A percentile compares a stretch with the other conserved stretches of the same genome.
Conservation (phyloP, 352 stramenopile species). For the Phytopythium oedochilum region DNA sequence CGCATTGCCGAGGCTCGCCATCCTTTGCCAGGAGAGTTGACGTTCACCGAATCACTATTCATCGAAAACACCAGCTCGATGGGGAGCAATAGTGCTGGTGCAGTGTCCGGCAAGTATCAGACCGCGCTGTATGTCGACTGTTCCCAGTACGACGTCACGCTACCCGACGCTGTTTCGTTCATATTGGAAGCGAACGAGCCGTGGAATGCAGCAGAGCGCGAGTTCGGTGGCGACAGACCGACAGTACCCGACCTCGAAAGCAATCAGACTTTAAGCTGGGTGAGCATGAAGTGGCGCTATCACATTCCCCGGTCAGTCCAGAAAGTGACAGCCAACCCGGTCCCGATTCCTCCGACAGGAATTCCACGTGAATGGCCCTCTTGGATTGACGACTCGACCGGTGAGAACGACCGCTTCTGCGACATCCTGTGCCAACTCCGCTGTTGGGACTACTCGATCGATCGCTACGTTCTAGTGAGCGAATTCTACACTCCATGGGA, state of each 20-base stretch:
- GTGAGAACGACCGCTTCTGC: constrained; percentile 37
- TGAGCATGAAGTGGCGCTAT: constrained; percentile 81
- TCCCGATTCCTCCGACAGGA: constrained; percentile 57
- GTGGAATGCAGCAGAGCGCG: constrained; percentile 30
- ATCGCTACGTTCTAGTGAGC: constrained; percentile 41
- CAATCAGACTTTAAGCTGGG: constrained; percentile 62
- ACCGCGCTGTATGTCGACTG: constrained; percentile 12
- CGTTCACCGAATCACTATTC: constrained; percentile 56
- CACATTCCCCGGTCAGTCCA: constrained; percentile 54
- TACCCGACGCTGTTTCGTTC: constrained; percentile 31
- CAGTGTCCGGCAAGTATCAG: not conserved
- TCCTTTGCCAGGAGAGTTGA: constrained; percentile 51
- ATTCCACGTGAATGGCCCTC: constrained; percentile 56
- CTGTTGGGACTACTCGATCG: constrained; percentile 54
- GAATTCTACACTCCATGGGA: constrained; percentile 82
- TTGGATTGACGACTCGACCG: constrained; percentile 35
- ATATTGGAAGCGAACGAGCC: constrained; percentile 54
- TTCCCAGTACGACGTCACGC: constrained; percentile 16
- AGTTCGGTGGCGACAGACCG: constrained; percentile 11
- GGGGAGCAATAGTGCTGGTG: not conserved
- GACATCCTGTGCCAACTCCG: constrained; percentile 73
- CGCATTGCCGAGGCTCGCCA: constrained; percentile 46
- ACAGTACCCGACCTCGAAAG: constrained; percentile 19
- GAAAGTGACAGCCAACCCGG: constrained; percentile 43
- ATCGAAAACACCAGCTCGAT: constrained; percentile 50